phyloP scores from a whole-genome alignment of 83 land plant species.

The Larix sibirica region DNA sequence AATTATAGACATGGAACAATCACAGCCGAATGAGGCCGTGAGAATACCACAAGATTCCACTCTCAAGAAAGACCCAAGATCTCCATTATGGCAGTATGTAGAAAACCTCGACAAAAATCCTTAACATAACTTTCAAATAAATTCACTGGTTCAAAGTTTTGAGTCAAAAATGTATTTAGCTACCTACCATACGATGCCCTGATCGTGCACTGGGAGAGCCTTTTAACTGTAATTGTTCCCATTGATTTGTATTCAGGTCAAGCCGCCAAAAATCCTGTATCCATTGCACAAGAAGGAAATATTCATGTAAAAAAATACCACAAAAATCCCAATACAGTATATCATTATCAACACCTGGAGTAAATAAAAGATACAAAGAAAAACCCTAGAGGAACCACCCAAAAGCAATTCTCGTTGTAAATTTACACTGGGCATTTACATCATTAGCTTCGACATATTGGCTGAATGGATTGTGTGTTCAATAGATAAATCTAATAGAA shows the following conservation, averaged over 20 bases:
- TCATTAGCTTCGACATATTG: neutral
- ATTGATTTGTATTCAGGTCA: constrained; percentile 93
- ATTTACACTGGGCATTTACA: neutral
- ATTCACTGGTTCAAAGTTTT: neutral
- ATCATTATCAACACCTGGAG: neutral
- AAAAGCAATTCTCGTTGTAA: neutral
- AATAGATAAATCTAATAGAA: neutral
- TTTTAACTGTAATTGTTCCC: constrained; percentile 92
- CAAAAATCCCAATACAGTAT: neutral
- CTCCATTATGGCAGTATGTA: too few species aligned
- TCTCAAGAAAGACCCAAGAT: too few species aligned
- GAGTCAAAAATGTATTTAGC: neutral
- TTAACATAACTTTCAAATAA: neutral
- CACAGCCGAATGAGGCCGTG: too few species aligned
- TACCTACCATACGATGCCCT: constrained; percentile 93
- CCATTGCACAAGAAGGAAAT: neutral
- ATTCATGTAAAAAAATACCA: neutral
- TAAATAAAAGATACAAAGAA: neutral
- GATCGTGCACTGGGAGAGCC: constrained; percentile 98
- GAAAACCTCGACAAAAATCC: too few species aligned
- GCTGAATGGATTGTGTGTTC: neutral
- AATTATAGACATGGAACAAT: too few species aligned
- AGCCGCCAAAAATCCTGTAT: constrained; percentile 94
- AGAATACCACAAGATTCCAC: too few species aligned
- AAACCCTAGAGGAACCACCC: neutral